Evolutionary conservation across 495 filamentous ascomycete genomes (phyloP).

Genomic region (Neurospora sp.): DNA sequence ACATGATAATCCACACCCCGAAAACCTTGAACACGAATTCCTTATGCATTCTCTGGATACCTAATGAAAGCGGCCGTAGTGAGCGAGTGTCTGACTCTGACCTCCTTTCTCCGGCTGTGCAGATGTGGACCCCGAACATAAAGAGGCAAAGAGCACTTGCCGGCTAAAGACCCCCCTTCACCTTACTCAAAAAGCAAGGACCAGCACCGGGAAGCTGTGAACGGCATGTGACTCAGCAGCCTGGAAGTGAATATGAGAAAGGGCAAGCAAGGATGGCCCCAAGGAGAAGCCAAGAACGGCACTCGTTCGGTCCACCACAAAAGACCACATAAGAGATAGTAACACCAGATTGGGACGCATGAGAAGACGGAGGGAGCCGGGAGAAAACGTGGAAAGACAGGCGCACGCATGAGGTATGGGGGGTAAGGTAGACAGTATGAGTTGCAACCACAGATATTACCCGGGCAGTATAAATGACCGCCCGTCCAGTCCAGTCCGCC

Average conservation of each 20-base stretch:
- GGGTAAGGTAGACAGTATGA: background rate
- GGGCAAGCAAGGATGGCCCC: too few relatives aligned
- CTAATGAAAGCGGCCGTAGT: background rate
- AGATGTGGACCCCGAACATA: background rate
- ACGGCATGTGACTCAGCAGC: too few relatives aligned
- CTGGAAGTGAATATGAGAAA: too few relatives aligned
- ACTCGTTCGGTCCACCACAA: background rate
- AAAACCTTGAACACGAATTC: background rate
- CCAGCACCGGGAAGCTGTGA: background rate
- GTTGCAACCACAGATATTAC: background rate
- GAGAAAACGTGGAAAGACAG: background rate
- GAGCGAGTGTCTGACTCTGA: background rate
- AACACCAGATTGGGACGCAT: background rate
- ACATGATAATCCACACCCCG: background rate
- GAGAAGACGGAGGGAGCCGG: background rate
- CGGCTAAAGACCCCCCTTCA: background rate
- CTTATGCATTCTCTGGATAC: background rate
- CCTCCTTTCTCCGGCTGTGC: background rate
- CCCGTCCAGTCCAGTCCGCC: background rate
- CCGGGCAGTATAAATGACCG: background rate
- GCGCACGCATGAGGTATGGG: background rate
- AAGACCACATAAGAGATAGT: background rate
- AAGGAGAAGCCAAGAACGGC: background rate
- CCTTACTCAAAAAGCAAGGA: background rate
- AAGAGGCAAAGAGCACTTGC: background rate